Base-by-base conservation (phyloP, 768 basidiomycete genomes). In the Tylopilus rubrobrunneus region DNA sequence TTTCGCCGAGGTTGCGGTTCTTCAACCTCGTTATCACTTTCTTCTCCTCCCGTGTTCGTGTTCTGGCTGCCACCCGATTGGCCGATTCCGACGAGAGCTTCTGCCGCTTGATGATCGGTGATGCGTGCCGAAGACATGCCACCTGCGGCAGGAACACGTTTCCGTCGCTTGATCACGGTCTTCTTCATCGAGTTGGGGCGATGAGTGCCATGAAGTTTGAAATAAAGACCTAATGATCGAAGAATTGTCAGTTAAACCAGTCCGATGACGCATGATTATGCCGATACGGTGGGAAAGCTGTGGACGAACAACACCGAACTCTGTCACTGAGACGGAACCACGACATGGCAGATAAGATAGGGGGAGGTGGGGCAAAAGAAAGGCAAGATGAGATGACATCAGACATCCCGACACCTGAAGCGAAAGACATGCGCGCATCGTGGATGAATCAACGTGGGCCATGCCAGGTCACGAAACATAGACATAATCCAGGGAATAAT, bases 151-250 rank as follows among this genome's bases (percentile, higher is more conserved):
- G 97, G 94, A 40, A 99, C 95, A 61, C 97, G 87, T 74, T 98
- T 98, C 60, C 97, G 80, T 33, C 97, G 83, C 75, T 99, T 99
- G 80, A 99, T 99, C 61, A 97, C 92, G 5, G 92, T 89, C 78
- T 98, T 98, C 74, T 97, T 98, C 94, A 99, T 96, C 57, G 93
- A 92, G 59, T 94, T 95, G 37, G 97, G 97, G 36, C 97, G 85
- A 64, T 98, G 94, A 2, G 91, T 92, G 45, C 94, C 93, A 75
- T 99, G 97, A 12, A 99, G 81, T 73, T 99, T 98, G 80, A 92
- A 97, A 75, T 98, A 99, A 9, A 99, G 81, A 52, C 96, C 96
- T 98, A 65, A 49, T 49, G 55, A 59, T 60, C 55, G 40, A 48
- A 57, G 53, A 49, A 43, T 10, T 37, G 49, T 69, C 55, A 65